Evolutionary conservation across 2,329 filamentous ascomycete species (phyloP).

Genomic region (Aspergillus tanneri): DNA sequence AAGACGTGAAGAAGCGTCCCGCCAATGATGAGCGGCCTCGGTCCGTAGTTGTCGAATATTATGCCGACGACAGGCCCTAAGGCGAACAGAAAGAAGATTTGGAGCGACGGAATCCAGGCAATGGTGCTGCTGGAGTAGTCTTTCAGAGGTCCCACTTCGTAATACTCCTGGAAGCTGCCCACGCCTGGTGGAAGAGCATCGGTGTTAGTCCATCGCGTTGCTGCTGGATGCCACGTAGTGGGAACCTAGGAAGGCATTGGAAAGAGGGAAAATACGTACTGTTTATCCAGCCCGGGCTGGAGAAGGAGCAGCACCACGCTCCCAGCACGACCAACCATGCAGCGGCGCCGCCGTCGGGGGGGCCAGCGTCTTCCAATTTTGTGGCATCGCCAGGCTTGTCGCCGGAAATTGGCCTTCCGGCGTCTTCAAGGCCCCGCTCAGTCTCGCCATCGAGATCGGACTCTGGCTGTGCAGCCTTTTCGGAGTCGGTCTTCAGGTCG

Average conservation of each 20-base stretch:
- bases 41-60: slow-evolving; percentile 62
- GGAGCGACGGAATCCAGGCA: slow-evolving; percentile 14
- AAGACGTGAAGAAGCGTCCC: slow-evolving; percentile 55
- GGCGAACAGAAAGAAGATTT: slow-evolving; percentile 16
- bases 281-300: slow-evolving; percentile 9
- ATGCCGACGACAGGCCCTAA: slow-evolving; percentile 56
- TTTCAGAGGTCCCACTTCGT: slow-evolving; percentile 1
- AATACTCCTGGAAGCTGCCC: slow-evolving; percentile 16
- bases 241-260: background rate
- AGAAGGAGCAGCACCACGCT: slow-evolving; percentile 8
- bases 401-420: background rate
- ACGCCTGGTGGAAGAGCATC: slow-evolving; percentile 3
- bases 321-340: slow-evolving; percentile 9
- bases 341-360: background rate
- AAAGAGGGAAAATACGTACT: background rate
- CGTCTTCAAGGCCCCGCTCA: too few species aligned
- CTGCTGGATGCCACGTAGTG: background rate
- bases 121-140: slow-evolving; percentile 12
- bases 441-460: too few species aligned
- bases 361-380: background rate
- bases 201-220: background rate
- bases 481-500: background rate
- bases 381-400: background rate
- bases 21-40: slow-evolving; percentile 51
- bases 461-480: too few species aligned